A percentile compares a stretch with the other conserved stretches of the same genome.
phyloP scores from a whole-genome alignment of 306 rosid species.

The Lagenaria siceraria region DNA sequence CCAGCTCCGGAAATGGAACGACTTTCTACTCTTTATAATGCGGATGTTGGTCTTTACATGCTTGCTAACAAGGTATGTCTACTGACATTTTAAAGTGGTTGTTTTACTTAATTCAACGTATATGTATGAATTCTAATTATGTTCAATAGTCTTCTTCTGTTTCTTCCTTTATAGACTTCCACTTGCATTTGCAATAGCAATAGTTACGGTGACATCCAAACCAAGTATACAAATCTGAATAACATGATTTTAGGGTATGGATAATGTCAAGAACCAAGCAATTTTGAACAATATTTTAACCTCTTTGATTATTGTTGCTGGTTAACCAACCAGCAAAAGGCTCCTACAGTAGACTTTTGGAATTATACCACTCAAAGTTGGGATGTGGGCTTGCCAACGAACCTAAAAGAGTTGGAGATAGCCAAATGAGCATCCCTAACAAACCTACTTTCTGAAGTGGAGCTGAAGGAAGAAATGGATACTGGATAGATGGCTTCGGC shows the following conservation, averaged over 20 bases:
- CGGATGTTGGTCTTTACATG: slow-evolving; percentile 99
- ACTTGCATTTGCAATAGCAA: not conserved
- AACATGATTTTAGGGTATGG: not conserved
- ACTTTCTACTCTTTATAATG: slow-evolving; percentile 88
- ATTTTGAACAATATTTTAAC: not conserved
- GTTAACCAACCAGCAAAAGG: not conserved
- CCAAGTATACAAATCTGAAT: not conserved
- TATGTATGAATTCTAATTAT: not conserved
- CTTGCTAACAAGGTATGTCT: slow-evolving; percentile 87
- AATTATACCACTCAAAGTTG: not conserved
- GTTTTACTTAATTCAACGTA: not conserved
- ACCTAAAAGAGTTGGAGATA: not conserved
- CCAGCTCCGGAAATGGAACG: slow-evolving; percentile 83
- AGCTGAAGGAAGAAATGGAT: not conserved
- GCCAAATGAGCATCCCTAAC: not conserved
- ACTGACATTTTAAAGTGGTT: not conserved
- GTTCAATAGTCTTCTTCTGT: not conserved
- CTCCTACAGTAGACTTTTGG: not conserved
- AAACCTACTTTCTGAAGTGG: not conserved
- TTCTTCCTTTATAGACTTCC: not conserved
- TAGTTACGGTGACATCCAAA: not conserved
- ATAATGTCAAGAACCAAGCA: not conserved
- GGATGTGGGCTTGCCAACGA: not conserved
- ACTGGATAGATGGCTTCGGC: not conserved
- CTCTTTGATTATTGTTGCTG: not conserved